A percentile compares a stretch with the other conserved stretches of the same genome.
Conservation (phyloP, 192 early-diverging fungal genomes). For the Pilaira anomala region DNA sequence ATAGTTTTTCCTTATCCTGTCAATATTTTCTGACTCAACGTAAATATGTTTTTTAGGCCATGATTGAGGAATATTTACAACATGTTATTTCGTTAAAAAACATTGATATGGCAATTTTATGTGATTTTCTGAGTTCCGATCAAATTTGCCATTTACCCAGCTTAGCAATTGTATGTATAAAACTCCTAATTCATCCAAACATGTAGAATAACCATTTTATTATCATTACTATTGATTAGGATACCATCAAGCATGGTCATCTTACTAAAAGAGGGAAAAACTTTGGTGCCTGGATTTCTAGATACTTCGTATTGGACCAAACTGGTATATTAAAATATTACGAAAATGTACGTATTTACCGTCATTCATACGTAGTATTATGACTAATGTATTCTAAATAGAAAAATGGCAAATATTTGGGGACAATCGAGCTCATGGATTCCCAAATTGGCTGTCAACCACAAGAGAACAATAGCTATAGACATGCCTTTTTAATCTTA, state of each 20-base stretch:
- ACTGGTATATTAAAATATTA: constrained; percentile 72
- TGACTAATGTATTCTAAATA: constrained; percentile 10
- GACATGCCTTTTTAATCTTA: constrained; percentile 84
- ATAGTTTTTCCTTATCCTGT: not conserved
- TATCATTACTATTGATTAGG: constrained; percentile 13
- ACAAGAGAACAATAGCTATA: constrained; percentile 17
- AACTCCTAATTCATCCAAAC: not conserved
- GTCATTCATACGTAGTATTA: not conserved
- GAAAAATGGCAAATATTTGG: constrained; percentile 67
- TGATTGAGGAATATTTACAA: constrained; percentile 78
- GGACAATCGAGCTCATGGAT: constrained; percentile 69
- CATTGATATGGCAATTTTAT: constrained; percentile 55
- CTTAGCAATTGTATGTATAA: constrained; percentile 25
- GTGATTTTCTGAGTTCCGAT: constrained; percentile 76
- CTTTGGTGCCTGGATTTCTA: constrained; percentile 94
- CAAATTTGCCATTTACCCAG: constrained; percentile 23
- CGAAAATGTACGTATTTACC: constrained; percentile 55
- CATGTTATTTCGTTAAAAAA: constrained; percentile 56
- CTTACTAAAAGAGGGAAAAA: constrained; percentile 91
- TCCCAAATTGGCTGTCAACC: constrained; percentile 65
- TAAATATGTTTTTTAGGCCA: not conserved
- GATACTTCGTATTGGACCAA: constrained; percentile 74
- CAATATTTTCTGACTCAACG: not conserved
- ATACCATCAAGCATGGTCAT: constrained; percentile 75
- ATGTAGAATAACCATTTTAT: not conserved